Evolutionary conservation across 2,329 filamentous ascomycete species (phyloP).

Genomic region (Onygenales sp.): DNA sequence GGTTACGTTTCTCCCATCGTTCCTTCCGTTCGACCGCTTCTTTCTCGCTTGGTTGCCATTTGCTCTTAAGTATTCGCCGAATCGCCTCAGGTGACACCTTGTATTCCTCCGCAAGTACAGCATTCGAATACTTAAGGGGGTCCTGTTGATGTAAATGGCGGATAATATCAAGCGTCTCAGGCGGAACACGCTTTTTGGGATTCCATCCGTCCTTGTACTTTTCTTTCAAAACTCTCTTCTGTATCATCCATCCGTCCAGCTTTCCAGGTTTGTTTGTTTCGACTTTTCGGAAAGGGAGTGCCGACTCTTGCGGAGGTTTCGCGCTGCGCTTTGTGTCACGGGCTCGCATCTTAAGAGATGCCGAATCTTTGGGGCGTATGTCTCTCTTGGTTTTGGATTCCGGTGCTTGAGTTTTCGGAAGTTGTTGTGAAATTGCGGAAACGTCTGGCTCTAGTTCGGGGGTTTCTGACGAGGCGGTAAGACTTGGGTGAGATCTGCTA

Average conservation of each 20-base stretch:
- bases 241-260: constrained; percentile 57
- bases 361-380: not conserved
- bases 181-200: constrained; percentile 78
- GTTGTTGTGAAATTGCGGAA: not conserved
- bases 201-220: constrained; percentile 77
- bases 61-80: constrained; percentile 65
- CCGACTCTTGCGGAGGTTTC: not conserved
- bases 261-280: constrained; percentile 11
- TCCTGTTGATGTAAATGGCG: constrained; percentile 69
- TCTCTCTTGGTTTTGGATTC: not conserved
- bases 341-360: not conserved
- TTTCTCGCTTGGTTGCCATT: constrained; percentile 33
- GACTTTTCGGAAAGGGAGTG: constrained; percentile 9
- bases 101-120: constrained; percentile 66
- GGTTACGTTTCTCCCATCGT: constrained; percentile 37
- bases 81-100: constrained; percentile 81
- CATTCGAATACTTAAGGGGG: constrained; percentile 66
- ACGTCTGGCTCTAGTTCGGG: not conserved
- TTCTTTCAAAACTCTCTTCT: constrained; percentile 62
- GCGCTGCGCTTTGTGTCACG: not conserved
- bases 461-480: not conserved
- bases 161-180: constrained; percentile 85
- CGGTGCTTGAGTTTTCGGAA: not conserved
- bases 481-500: not conserved
- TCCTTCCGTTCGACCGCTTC: constrained; percentile 30